Evolutionary conservation across 768 basidiomycete species (phyloP).

Genomic region (Lentinula sp.): DNA sequence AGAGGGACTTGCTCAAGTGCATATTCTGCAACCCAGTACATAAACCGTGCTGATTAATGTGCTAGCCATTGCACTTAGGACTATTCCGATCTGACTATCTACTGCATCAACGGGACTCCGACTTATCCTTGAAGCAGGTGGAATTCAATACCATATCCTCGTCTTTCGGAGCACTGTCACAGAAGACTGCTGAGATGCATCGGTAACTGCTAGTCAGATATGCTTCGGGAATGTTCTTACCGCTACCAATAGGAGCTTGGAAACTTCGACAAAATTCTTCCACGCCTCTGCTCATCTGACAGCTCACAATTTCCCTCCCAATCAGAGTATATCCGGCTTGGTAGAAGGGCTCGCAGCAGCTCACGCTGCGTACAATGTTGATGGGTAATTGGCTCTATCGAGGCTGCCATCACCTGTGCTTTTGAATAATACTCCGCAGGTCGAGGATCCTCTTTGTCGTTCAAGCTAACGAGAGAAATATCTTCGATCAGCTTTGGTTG

Average conservation of each 20-base stretch:
- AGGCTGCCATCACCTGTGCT: neutral
- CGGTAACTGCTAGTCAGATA: constrained; percentile 35
- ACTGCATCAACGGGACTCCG: constrained; percentile 49
- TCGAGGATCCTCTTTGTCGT: constrained; percentile 79
- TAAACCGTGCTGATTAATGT: neutral
- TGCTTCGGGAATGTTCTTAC: constrained; percentile 1
- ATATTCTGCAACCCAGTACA: constrained; percentile 4
- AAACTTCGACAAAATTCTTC: constrained; percentile 62
- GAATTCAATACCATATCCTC: constrained; percentile 97
- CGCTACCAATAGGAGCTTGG: constrained; percentile 50
- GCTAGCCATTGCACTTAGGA: constrained; percentile 78
- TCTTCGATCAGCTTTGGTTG: constrained; percentile 88
- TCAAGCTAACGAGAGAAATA: constrained; percentile 83
- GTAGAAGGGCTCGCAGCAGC: constrained; percentile 74
- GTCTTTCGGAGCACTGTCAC: constrained; percentile 80
- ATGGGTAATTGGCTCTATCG: constrained; percentile 31
- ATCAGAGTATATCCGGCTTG: constrained; percentile 64
- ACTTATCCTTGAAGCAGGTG: constrained; percentile 75
- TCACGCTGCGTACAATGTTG: constrained; percentile 64
- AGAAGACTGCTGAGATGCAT: constrained; percentile 66
- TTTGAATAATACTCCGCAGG: constrained; percentile 17
- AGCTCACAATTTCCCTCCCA: constrained; percentile 59
- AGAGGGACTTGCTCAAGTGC: constrained; percentile 42
- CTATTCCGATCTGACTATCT: constrained; percentile 95
- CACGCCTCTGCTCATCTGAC: constrained; percentile 46